Base-by-base conservation (phyloP, 305 asterid species). In the Coffea humblotiana region DNA sequence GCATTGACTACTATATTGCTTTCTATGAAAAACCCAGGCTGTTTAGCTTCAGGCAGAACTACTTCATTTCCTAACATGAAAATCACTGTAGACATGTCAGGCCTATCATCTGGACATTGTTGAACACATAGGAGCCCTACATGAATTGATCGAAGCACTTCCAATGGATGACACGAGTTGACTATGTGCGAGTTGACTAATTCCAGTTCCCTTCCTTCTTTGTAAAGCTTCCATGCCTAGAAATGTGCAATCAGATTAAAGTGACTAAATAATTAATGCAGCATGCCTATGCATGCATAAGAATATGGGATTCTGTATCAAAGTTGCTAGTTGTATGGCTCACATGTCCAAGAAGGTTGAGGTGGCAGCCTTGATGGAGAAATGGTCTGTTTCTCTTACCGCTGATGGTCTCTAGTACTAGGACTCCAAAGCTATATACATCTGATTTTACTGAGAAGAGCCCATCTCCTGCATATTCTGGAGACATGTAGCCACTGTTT, bases 91-190 rank as follows among this genome's bases (percentile, higher is more conserved):
- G 91, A 86, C 91, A 88, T 89, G 81, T 29, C 81, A 61, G 91
- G 95, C 82, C 92, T 86, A 40, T 87, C 90, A 37, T 87, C 83
- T 16, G 89, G 86, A 65, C 51, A 35, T 78, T 85, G 83, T 75
- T 91, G 93, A 21, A 86, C 90, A 61, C 93, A 89, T 77, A 89
- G 51, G 2, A 87, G 82, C 2, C 91, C 92, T 0, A 90, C 82
- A 18, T 84, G 90, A 48, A 87, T 85, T 9, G 83, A 81, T 63
- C 88, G 72, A 23, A 72, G 37, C 23, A 83, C 78, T 75, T 88
- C 88, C 2, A 81, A 56, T 29, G 76, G 37, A 23, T 70, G 25
- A 68, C 21, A 67, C 6, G 87, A 37, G 76, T 43, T 49, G 21
- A 4, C 63, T 25, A 88, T 45, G 61, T 60, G 40, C 3, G 75